These are phyloP conservation scores for Metschnikowia lochheadii DNA, from an alignment of 805 yeast species.

Conservation along the genomic window DNA sequence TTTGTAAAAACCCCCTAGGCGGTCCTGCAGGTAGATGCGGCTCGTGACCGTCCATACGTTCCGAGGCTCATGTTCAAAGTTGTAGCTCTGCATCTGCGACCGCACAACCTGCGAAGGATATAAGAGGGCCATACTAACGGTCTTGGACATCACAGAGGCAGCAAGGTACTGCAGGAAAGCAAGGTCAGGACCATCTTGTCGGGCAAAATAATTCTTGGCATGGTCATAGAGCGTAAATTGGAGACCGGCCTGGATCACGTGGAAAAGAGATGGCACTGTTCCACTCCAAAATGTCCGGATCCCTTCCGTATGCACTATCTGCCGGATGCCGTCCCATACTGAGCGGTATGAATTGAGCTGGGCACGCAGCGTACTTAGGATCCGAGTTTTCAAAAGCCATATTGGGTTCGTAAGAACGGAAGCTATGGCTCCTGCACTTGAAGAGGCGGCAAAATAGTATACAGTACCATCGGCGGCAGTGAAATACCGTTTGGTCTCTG, in stretches of 20 bases:
- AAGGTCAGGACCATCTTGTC: constrained; percentile 21
- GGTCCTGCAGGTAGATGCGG: constrained; percentile 46
- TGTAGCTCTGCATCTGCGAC: constrained; percentile 60
- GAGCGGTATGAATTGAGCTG: constrained; percentile 55
- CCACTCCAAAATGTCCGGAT: constrained; percentile 66
- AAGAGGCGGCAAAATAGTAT: constrained; percentile 33
- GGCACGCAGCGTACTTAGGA: constrained; percentile 53
- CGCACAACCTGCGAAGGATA: constrained; percentile 85
- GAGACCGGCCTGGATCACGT: constrained; percentile 84
- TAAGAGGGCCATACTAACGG: constrained; percentile 58
- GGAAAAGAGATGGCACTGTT: constrained; percentile 66
- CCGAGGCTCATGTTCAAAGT: constrained; percentile 20
- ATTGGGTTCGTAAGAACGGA: constrained; percentile 83
- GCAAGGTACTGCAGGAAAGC: constrained; percentile 55
- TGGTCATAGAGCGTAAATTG: constrained; percentile 86
- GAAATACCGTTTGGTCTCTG: constrained; percentile 45
- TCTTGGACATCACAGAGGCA: constrained; percentile 66
- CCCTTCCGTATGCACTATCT: constrained; percentile 55
- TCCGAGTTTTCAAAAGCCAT: constrained; percentile 93
- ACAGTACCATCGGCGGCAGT: constrained; percentile 17
- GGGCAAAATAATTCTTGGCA: constrained; percentile 42
- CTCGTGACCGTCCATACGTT: constrained; percentile 29
- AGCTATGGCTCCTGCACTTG: constrained; percentile 68
- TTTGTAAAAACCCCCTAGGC: constrained; percentile 69
- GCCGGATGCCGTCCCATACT: constrained; percentile 48